Evolutionary conservation across 2,329 filamentous ascomycete genomes (phyloP), one percentile per base, ranked within the genome.

Genomic region (Chaetomium sp.): DNA sequence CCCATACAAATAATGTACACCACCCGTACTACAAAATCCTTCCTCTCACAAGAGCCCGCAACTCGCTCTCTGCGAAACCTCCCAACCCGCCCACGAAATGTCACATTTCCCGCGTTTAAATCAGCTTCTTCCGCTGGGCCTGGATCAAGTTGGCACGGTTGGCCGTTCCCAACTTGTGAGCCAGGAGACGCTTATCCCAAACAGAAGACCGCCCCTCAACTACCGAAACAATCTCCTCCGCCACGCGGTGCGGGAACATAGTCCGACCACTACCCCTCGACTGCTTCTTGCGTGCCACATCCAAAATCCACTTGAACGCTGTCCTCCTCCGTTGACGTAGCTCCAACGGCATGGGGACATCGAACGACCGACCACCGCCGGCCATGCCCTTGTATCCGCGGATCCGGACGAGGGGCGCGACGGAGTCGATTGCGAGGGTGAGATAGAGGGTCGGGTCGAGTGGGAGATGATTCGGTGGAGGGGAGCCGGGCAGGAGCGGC

Each of bases 361-460:
- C 89, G 56, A 96, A 80, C 10, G 89, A 82, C 38, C 83, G 80
- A 71, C 94, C 94, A 76, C 94, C 94, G 72, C 92, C 92, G 1
- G 87, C 89, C 38, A 88, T 82, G 63, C 90, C 91, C 66, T 84
- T 84, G 65, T 90, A 81, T 59, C 81, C 80, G 53, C 85, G 82
- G 67, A 99, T 85, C 62, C 87, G 86, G 67, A 99, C 77, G 12
- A 99, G 80, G 8, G 94, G 94, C 1, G 91, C 89, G 32, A 99
- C 87, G 8, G 89, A 95, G 77, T 99, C 94, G 66, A 99, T 85
- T 36, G 91, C 91, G 36, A 95, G 79, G 10, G 87, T 89, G 48
- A 99, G 85, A 75, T 97, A 99, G 53, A 89, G 81, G 53, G 95
- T 79, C 1, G 94, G 94, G 71, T 96, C 89, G 36, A 96, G 82